A percentile compares a stretch with the other conserved stretches of the same genome.
Conservation (phyloP, 176 grass and related monocot genomes). For the Canna indica region DNA sequence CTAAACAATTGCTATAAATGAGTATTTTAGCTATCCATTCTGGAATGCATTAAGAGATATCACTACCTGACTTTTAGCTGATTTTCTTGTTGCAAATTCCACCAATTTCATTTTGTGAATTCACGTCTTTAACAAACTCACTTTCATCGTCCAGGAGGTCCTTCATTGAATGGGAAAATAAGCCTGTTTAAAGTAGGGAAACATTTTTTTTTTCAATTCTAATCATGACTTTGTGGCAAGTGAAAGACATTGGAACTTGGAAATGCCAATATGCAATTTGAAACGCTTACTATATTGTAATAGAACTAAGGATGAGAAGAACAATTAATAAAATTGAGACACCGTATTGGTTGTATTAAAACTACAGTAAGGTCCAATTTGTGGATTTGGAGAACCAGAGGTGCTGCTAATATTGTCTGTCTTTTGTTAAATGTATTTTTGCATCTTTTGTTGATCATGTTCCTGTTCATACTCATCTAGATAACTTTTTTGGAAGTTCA, state of each 20-base stretch:
- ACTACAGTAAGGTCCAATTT: not conserved
- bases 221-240: not conserved
- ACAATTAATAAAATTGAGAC: not conserved
- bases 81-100: no score
- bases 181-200: not conserved
- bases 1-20: not conserved
- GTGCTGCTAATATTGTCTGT: not conserved
- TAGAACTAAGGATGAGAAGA: not conserved
- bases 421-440: not conserved
- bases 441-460: not conserved
- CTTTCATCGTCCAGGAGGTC: not conserved
- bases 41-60: slow-evolving; percentile 9
- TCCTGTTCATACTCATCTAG: not conserved
- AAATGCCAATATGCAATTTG: not conserved
- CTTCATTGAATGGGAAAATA: not conserved
- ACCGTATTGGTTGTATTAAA: not conserved
- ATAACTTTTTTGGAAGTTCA: not conserved
- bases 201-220: no score
- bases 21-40: not conserved
- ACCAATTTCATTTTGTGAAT: not conserved
- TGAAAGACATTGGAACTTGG: not conserved
- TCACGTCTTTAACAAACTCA: not conserved
- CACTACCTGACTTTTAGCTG: not conserved
- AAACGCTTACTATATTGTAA: not conserved
- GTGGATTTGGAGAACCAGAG: not conserved